phyloP scores from a whole-genome alignment of 2,329 filamentous ascomycete genomes.

The Stylonectria norvegica region DNA sequence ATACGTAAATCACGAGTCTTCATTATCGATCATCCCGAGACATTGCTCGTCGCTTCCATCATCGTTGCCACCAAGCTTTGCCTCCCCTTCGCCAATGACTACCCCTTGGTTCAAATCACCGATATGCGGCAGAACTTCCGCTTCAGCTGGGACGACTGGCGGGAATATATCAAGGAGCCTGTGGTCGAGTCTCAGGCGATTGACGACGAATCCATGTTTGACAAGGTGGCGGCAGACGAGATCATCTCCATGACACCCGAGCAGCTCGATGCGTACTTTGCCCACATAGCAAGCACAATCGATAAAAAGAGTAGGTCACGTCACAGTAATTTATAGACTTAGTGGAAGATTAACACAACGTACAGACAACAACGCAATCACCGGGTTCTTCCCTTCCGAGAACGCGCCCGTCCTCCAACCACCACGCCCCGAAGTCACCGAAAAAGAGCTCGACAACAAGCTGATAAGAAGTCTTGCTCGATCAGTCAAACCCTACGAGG shows the following conservation, averaged over 20 bases:
- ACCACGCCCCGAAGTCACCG: constrained; percentile 19
- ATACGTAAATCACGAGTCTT: constrained; percentile 42
- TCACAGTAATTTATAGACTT: no score
- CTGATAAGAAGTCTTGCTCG: constrained; percentile 20
- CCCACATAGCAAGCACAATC: constrained; percentile 31
- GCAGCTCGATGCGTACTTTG: constrained; percentile 65
- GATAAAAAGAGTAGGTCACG: constrained; percentile 33
- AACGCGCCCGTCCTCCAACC: constrained; percentile 14
- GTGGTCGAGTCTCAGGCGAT: constrained; percentile 11
- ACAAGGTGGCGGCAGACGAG: constrained; percentile 57
- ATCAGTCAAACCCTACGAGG: constrained; percentile 10
- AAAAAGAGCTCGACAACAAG: constrained; percentile 25
- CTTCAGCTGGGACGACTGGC: constrained; percentile 74
- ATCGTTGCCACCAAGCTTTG: constrained; percentile 75
- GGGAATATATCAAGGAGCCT: constrained; percentile 40
- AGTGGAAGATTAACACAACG: constrained; percentile 6
- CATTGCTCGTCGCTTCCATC: constrained; percentile 66
- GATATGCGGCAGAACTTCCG: constrained; percentile 12
- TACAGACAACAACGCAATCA: constrained; percentile 27
- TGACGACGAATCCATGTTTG: constrained; percentile 35
- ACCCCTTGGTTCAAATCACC: constrained; percentile 32
- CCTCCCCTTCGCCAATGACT: constrained; percentile 67
- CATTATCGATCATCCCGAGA: constrained; percentile 66
- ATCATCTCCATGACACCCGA: constrained; percentile 58
- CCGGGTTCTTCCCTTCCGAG: constrained; percentile 36